Conservation (phyloP, 2,329 filamentous ascomycete genomes). For the Aureobasidium namibiae region DNA sequence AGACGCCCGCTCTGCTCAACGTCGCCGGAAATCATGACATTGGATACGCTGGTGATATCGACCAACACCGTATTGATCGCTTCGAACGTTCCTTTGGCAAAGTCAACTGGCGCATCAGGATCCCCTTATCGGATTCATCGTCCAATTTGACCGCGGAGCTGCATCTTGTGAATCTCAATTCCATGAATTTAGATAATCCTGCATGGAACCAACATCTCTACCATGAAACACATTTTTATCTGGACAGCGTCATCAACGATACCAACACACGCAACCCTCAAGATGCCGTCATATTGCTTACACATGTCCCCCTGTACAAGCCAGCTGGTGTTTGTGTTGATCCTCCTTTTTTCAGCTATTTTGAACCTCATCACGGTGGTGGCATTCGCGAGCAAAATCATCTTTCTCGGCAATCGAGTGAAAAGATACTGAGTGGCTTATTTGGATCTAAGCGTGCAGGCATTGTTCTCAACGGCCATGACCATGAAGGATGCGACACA, state of each 20-base stretch:
- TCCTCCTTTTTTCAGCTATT: conserved; percentile 73
- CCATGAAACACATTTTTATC: conserved; percentile 57
- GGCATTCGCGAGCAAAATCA: conserved; percentile 88
- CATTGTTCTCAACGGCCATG: conserved; percentile 83
- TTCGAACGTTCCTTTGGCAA: conserved; percentile 83
- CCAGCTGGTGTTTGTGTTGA: conserved; percentile 74
- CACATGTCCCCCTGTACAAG: conserved; percentile 88
- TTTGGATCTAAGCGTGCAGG: conserved; percentile 56
- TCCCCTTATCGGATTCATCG: conserved; percentile 27
- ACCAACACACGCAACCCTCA: conserved; percentile 17
- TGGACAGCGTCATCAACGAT: conserved; percentile 10
- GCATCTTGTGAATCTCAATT: conserved; percentile 78
- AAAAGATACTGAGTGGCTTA: conserved; percentile 69
- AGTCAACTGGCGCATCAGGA: conserved; percentile 58
- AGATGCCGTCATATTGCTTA: conserved; percentile 75
- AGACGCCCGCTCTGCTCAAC: conserved; percentile 57
- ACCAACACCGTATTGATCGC: conserved; percentile 61
- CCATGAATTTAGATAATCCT: conserved; percentile 87
- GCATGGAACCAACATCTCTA: conserved; percentile 61
- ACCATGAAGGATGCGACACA: conserved; percentile 89
- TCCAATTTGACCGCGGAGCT: conserved; percentile 53
- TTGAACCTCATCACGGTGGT: conserved; percentile 52
- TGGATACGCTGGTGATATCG: conserved; percentile 89
- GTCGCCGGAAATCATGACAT: conserved; percentile 94
- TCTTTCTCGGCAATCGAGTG: conserved; percentile 62